Evolutionary conservation across 1,139 yeast species (phyloP), one percentile per base, ranked within the genome.

Genomic region (Geotrichum reessii): DNA sequence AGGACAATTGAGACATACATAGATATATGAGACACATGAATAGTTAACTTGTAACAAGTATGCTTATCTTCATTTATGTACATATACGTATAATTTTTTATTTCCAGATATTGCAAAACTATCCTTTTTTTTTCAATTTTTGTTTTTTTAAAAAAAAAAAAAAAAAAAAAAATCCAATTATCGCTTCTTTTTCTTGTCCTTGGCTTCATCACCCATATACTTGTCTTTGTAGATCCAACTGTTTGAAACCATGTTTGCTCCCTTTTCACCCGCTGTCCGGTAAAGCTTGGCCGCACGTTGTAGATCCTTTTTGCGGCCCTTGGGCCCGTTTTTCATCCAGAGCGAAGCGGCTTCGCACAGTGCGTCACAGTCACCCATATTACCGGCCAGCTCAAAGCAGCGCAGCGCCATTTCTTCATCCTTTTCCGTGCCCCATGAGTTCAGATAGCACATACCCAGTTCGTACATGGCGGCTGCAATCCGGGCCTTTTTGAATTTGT

Each of bases 171-270:
- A 25, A 25, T 4, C 7, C 7, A 7, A 25, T 7, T 47, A 24
- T 47, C 52, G 52, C 52, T 56, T 52, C 24, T 52, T 56, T 25
- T 61, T 59, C 56, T 63, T 62, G 52, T 62, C 58, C 53, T 58
- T 62, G 27, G 59, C 60, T 54, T 65, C 62, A 65, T 71, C 62
- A 9, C 59, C 64, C 74, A 79, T 71, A 67, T 87, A 87, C 74
- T 86, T 86, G 52, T 82, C 84, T 70, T 86, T 86, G 74, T 86
- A 84, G 50, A 87, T 86, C 95, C 95, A 87, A 61, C 85, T 82
- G 62, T 86, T 85, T 1, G 92, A 92, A 44, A 85, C 81, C 62
- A 85, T 74, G 64, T 78, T 81, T 24, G 81, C 81, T 1, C 93
- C 95, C 64, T 80, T 78, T 17, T 79, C 74, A 57, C 84, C 92